Evolutionary conservation across 352 stramenopile genomes (phyloP), one percentile per base, ranked within the genome.

Genomic region (Peronospora destructor): DNA sequence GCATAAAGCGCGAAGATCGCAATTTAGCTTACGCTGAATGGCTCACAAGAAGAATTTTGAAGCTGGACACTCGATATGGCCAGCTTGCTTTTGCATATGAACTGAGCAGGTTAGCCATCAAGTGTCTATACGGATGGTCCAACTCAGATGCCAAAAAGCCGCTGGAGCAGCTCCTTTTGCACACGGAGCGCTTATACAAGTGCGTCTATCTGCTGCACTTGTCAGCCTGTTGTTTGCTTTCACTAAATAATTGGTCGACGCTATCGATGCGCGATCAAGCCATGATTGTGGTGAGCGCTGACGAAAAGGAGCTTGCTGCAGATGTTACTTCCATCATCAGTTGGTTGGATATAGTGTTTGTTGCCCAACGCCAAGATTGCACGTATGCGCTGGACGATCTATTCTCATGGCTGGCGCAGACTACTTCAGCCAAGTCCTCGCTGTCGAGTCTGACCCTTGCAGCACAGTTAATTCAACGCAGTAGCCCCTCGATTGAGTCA

Each of bases 221-320:
- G 8, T 56, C 71, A 1, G 43, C 46, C 4, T 85, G 73, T 23
- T 61, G 41, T 14, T 56, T 71, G 16, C 42, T 82, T 0, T 59
- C 68, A 14, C 58, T 89, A 10, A 49, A 58, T 25, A 68, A 85
- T n/a, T 90, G 79, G 79, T 61, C 54, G 10, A 35, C 61, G 6
- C 41, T 86, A n/a, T 78, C 72, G 4, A 50, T 83, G 12, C 61
- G 80, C 28, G 73, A 87, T 26, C 79, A 87, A 69, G 68, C 70
- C 6, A 49, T 68, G 35, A 55, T 71, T 33, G 66, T 79, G 4
- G 41, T 77, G 7, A 69, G 64, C 14, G 52, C 60, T 32, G 55
- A 76, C 13, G 43, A 43, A 0, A 53, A 48, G 17, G 16, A 59
- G 16, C 17, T 57, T 10, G 12, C 16, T 0, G 52, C 16, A 23